Percentiles rank a stretch among this genome's conserved stretches.
Evolutionary conservation across 805 yeast species (phyloP).

Genomic region (Starmerella kuoi): DNA sequence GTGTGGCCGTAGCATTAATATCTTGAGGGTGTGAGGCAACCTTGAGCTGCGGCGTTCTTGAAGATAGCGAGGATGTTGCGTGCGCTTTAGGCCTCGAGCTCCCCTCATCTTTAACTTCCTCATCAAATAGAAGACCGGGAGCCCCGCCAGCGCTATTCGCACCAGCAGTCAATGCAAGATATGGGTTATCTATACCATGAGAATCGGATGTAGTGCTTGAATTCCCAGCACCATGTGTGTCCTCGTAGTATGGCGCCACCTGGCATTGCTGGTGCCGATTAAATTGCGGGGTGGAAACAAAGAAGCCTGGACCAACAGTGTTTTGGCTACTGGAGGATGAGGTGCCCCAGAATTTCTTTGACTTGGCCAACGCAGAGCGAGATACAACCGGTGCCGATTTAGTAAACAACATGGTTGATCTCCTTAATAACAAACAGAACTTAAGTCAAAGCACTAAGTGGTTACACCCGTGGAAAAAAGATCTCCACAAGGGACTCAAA

Average conservation of each 20-base stretch:
- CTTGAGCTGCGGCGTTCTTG: not conserved
- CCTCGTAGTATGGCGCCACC: constrained; percentile 21
- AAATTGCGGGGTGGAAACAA: constrained; percentile 32
- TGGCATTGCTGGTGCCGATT: constrained; percentile 30
- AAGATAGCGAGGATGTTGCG: not conserved
- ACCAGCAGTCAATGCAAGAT: constrained; percentile 14
- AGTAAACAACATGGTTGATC: constrained; percentile 29
- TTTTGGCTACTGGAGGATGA: constrained; percentile 22
- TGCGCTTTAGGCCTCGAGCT: not conserved
- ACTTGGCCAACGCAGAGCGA: constrained; percentile 28
- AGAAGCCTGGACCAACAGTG: constrained; percentile 28
- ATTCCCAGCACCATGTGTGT: constrained; percentile 18
- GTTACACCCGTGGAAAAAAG: too few species aligned
- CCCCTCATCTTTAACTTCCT: constrained; percentile 12
- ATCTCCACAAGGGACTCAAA: too few species aligned
- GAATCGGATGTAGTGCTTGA: constrained; percentile 10
- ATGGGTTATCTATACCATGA: constrained; percentile 13
- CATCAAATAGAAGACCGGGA: constrained; percentile 7
- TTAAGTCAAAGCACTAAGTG: too few species aligned
- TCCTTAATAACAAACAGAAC: too few species aligned
- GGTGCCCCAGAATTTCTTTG: constrained; percentile 26
- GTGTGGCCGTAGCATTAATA: not conserved
- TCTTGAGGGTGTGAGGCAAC: not conserved
- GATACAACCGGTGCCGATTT: constrained; percentile 30
- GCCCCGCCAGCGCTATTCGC: constrained; percentile 11